Evolutionary conservation across 345 rosid species (phyloP).

Genomic region (Eutrema japonicum): DNA sequence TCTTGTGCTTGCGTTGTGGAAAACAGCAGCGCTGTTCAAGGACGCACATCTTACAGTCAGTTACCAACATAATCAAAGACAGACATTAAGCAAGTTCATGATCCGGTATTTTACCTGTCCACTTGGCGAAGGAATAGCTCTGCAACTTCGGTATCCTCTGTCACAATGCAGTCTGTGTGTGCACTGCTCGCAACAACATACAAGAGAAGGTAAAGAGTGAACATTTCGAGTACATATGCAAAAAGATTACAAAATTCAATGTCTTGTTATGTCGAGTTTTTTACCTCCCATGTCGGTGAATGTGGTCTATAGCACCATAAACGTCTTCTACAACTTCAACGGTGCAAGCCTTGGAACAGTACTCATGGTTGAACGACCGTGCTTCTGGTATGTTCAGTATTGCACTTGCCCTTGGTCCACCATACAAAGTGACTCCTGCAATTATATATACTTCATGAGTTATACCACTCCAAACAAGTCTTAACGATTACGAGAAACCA

Average conservation of each 20-base stretch:
- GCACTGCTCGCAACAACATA: conserved; percentile 60
- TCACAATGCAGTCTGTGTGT: conserved; percentile 89
- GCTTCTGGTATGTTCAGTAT: conserved; percentile 67
- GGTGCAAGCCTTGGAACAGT: conserved; percentile 83
- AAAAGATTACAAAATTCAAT: not conserved
- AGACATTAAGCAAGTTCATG: not conserved
- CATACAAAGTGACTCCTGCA: conserved; percentile 79
- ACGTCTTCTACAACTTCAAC: conserved; percentile 92
- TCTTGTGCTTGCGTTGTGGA: conserved; percentile 97
- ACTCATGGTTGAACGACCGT: conserved; percentile 72
- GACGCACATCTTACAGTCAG: conserved; percentile 22
- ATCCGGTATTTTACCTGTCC: conserved; percentile 61
- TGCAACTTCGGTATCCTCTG: conserved; percentile 76
- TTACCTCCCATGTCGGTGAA: conserved; percentile 91
- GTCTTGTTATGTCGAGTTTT: not conserved
- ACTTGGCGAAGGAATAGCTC: conserved; percentile 80
- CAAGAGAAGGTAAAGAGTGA: conserved; percentile 13
- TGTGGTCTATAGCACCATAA: conserved; percentile 78
- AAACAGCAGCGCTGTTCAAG: conserved; percentile 90
- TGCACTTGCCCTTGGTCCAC: conserved; percentile 78
- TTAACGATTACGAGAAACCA: not conserved
- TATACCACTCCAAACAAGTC: not conserved
- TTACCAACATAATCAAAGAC: not conserved
- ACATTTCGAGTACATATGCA: not conserved
- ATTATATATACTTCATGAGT: conserved; percentile 6